phyloP scores from a whole-genome alignment of 768 basidiomycete genomes.

The Mycena pura region DNA sequence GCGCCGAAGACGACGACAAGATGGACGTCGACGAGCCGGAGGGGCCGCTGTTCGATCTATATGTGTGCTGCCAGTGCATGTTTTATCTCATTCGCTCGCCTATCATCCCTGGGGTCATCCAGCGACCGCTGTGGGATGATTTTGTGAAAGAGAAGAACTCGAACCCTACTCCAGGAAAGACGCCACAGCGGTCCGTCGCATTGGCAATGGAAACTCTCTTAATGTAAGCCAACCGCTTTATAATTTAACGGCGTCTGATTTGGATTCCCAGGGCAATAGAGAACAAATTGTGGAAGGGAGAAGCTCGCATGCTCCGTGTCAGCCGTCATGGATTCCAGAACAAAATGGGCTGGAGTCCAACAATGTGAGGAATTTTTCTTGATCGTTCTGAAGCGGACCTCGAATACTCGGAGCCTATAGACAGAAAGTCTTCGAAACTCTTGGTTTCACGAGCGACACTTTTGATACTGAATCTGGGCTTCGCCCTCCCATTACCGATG shows the following conservation, averaged over 20 bases:
- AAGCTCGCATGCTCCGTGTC: constrained; percentile 63
- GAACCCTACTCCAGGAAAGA: constrained; percentile 64
- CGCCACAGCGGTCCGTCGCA: constrained; percentile 59
- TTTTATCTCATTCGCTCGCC: constrained; percentile 74
- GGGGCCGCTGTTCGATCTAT: constrained; percentile 74
- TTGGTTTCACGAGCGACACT: constrained; percentile 50
- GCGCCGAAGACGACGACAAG: constrained; percentile 38
- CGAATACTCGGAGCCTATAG: constrained; percentile 32
- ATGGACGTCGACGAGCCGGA: constrained; percentile 48
- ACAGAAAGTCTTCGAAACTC: constrained; percentile 50
- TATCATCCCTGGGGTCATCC: constrained; percentile 77
- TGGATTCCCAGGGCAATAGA: constrained; percentile 62
- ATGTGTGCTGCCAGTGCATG: constrained; percentile 86
- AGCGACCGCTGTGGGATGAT: constrained; percentile 65
- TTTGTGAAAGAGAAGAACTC: constrained; percentile 65
- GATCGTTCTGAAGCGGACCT: constrained; percentile 3
- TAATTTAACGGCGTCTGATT: constrained; percentile 13
- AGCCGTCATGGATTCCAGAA: constrained; percentile 59
- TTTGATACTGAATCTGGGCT: constrained; percentile 52
- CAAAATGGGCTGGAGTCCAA: constrained; percentile 71
- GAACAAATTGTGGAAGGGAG: constrained; percentile 77
- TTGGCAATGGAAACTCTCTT: constrained; percentile 70
- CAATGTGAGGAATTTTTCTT: constrained; percentile 51
- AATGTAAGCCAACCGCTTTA: constrained; percentile 51
- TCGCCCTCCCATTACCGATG: constrained; percentile 62